Evolutionary conservation across 192 early-diverging fungal species (phyloP).

Genomic region (Podila horticola): DNA sequence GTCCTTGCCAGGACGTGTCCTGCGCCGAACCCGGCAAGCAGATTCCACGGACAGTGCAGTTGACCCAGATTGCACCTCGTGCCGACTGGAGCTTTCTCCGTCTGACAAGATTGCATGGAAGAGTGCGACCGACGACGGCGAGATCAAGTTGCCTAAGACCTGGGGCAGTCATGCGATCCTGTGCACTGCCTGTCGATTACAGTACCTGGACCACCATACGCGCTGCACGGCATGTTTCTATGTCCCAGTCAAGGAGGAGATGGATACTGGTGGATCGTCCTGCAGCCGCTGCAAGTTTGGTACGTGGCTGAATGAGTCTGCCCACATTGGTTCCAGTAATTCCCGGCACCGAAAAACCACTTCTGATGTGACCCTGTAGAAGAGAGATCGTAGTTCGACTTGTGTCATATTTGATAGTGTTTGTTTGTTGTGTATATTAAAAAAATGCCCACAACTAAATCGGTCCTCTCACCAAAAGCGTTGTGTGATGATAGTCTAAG

Average conservation of each 20-base stretch:
- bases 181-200: conserved; percentile 24
- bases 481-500: too few relatives aligned
- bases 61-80: conserved; percentile 45
- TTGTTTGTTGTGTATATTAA: too few relatives aligned
- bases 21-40: conserved; percentile 17
- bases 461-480: too few relatives aligned
- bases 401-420: too few relatives aligned
- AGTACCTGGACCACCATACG: conserved; percentile 35
- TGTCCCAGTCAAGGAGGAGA: conserved; percentile 34
- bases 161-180: conserved; percentile 40
- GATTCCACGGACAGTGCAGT: conserved; percentile 8
- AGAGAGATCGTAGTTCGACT: background rate
- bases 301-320: conserved; percentile 32
- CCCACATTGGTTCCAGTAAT: background rate
- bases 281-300: conserved; percentile 44
- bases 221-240: conserved; percentile 45
- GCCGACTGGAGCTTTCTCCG: conserved; percentile 33
- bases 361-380: conserved; percentile 2
- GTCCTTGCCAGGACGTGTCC: conserved; percentile 41
- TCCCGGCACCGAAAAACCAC: conserved; percentile 8
- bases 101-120: conserved; percentile 34
- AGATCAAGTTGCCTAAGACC: conserved; percentile 31
- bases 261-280: conserved; percentile 14
- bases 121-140: conserved; percentile 17
- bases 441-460: too few relatives aligned